phyloP scores from a whole-genome alignment of 2,329 filamentous ascomycete species.

The Phaeosphaeriaceae sp. region DNA sequence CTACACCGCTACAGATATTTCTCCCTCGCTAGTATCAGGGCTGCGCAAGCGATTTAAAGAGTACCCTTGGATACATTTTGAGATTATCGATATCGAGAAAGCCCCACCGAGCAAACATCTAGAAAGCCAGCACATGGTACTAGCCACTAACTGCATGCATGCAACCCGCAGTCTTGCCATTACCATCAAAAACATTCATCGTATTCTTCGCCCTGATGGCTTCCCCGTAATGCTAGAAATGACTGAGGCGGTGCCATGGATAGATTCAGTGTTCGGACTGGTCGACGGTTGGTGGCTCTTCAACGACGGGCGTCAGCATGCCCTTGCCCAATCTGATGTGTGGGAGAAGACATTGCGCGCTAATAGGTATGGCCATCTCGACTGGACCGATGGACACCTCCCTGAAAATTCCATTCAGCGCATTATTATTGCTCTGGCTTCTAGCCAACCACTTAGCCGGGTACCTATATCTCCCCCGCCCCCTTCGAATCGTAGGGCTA shows the following conservation, averaged over 20 bases:
- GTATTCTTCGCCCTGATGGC: slow-evolving; percentile 16
- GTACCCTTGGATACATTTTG: slow-evolving; percentile 41
- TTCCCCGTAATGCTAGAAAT: slow-evolving; percentile 19
- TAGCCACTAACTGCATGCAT: slow-evolving; percentile 27
- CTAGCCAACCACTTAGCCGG: slow-evolving; percentile 4
- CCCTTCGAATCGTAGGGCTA: no score
- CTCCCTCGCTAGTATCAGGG: no score
- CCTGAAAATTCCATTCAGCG: slow-evolving; percentile 6
- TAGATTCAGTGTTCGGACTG: slow-evolving; percentile 25
- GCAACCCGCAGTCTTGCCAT: slow-evolving; percentile 17
- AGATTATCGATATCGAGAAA: slow-evolving; percentile 43
- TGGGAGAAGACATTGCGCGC: slow-evolving; percentile 15
- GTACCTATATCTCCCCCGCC: not conserved
- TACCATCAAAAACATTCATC: slow-evolving; percentile 10
- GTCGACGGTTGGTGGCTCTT: slow-evolving; percentile 33
- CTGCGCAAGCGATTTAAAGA: slow-evolving; percentile 11
- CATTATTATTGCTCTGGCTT: slow-evolving; percentile 9
- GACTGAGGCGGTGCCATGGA: slow-evolving; percentile 21
- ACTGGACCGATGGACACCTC: slow-evolving; percentile 19
- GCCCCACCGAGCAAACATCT: slow-evolving; percentile 11
- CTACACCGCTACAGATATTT: no score
- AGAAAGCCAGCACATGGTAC: slow-evolving; percentile 13
- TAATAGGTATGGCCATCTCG: slow-evolving; percentile 15
- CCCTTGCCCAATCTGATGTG: not conserved
- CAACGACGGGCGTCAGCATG: slow-evolving; percentile 15